Evolutionary conservation across 2,329 filamentous ascomycete species (phyloP).

Genomic region (Akanthomyces dipterigenus): DNA sequence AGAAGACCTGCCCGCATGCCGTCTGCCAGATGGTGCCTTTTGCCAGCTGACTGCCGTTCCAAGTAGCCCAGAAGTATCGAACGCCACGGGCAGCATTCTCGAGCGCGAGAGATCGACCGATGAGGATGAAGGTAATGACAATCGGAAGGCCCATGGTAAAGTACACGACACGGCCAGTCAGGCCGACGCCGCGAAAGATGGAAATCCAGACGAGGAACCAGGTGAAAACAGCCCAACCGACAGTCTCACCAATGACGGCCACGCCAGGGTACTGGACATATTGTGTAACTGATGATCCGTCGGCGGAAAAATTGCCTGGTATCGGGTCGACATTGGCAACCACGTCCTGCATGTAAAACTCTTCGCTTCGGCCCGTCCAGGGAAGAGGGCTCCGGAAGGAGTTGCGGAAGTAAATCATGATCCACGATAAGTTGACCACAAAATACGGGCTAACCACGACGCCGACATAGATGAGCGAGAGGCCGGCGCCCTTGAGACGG

Average conservation of each 20-base stretch:
- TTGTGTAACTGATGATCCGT: constrained; percentile 30
- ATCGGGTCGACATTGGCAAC: constrained; percentile 39
- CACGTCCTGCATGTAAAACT: constrained; percentile 46
- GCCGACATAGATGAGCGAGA: constrained; percentile 45
- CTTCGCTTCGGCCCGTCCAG: constrained; percentile 43
- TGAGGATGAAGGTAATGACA: constrained; percentile 47
- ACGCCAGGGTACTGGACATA: constrained; percentile 42
- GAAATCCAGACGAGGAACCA: constrained; percentile 55
- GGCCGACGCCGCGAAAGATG: constrained; percentile 51
- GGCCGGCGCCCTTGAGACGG: constrained; percentile 46
- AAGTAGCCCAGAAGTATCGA: constrained; percentile 38
- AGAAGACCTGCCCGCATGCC: constrained; percentile 54
- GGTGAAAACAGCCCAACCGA: constrained; percentile 51
- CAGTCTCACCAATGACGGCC: constrained; percentile 46
- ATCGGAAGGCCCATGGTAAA: constrained; percentile 57
- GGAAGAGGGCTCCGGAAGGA: constrained; percentile 49
- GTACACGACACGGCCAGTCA: constrained; percentile 53
- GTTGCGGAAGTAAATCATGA: constrained; percentile 51
- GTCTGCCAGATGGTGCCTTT: constrained; percentile 50
- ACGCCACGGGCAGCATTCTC: constrained; percentile 47
- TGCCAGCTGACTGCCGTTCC: constrained; percentile 43
- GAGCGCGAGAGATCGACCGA: constrained; percentile 47
- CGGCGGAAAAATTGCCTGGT: constrained; percentile 30
- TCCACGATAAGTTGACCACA: constrained; percentile 50
- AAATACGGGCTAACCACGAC: constrained; percentile 53